These are phyloP conservation scores for Mycena citricolor DNA, from an alignment of 1,284 basidiomycete genomes.

Conservation along the genomic window DNA sequence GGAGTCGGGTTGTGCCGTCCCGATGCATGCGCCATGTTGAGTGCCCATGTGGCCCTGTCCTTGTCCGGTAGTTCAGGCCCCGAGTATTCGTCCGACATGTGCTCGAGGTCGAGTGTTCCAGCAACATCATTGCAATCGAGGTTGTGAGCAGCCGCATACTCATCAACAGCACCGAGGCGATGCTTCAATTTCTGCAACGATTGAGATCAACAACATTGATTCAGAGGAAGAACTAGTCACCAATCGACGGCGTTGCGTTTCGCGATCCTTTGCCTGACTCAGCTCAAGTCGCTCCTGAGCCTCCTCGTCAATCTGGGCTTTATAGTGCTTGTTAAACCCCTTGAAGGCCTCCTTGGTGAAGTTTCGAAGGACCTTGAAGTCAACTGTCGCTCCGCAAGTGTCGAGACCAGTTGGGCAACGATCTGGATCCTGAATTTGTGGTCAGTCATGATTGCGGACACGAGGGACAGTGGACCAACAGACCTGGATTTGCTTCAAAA, in stretches of 20 bases:
- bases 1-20: too few relatives aligned
- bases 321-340: too few relatives aligned
- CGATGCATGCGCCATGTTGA: too few relatives aligned
- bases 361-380: background rate
- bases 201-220: too few relatives aligned
- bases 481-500: background rate
- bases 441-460: background rate
- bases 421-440: background rate
- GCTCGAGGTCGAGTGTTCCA: conserved; percentile 1
- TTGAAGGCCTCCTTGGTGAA: conserved; percentile 2
- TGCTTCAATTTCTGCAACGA: conserved; percentile 3
- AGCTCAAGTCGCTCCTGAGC: too few relatives aligned
- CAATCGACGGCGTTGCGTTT: too few relatives aligned
- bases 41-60: too few relatives aligned
- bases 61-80: conserved; percentile 4
- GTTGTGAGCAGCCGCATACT: background rate
- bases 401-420: background rate
- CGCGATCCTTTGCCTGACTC: too few relatives aligned
- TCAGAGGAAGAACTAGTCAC: too few relatives aligned
- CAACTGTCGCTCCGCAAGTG: background rate
- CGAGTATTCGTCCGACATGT: conserved; percentile 8
- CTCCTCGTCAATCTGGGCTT: too few relatives aligned
- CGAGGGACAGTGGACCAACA: background rate
- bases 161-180: background rate
- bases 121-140: background rate